Percentiles rank a stretch among this genome's conserved stretches.
Evolutionary conservation across 2,329 filamentous ascomycete species (phyloP).

Genomic region (Daldinia sp.): DNA sequence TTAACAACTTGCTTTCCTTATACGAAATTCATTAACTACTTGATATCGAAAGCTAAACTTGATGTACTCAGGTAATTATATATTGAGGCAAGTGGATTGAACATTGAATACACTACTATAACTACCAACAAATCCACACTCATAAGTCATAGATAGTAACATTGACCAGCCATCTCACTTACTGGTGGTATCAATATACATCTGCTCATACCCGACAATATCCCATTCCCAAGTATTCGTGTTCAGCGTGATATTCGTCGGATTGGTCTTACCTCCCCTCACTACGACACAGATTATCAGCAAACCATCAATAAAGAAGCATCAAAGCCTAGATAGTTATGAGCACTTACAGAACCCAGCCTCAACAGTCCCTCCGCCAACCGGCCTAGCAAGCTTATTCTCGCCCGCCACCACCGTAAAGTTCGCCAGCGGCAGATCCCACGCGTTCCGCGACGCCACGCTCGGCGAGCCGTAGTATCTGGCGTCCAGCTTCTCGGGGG

Average conservation of each 20-base stretch:
- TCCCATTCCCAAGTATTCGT: conserved; percentile 50
- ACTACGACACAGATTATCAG: conserved; percentile 49
- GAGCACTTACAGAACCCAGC: conserved; percentile 58
- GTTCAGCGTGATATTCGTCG: conserved; percentile 65
- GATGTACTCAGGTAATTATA: too few species aligned
- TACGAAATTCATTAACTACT: too few species aligned
- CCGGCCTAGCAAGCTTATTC: conserved; percentile 65
- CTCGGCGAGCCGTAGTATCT: conserved; percentile 73
- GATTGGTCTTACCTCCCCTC: conserved; percentile 58
- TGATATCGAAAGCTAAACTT: too few species aligned
- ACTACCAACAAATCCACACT: background rate
- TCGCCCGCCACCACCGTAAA: conserved; percentile 74
- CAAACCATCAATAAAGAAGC: background rate
- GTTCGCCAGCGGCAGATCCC: conserved; percentile 76
- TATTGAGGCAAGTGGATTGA: background rate
- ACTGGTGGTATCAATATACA: conserved; percentile 46
- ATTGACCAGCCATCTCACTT: conserved; percentile 1
- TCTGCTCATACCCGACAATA: conserved; percentile 48
- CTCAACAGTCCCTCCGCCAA: conserved; percentile 60
- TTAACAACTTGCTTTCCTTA: too few species aligned
- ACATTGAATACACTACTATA: conserved; percentile 1
- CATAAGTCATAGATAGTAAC: background rate
- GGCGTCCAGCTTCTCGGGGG: conserved; percentile 68
- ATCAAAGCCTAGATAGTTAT: background rate
- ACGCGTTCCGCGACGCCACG: conserved; percentile 68